Percentiles rank a stretch among this genome's conserved stretches.
These are phyloP conservation scores for Periglandula ipomoeae DNA, from an alignment of 2,329 filamentous ascomycete genomes.

Conservation along the genomic window DNA sequence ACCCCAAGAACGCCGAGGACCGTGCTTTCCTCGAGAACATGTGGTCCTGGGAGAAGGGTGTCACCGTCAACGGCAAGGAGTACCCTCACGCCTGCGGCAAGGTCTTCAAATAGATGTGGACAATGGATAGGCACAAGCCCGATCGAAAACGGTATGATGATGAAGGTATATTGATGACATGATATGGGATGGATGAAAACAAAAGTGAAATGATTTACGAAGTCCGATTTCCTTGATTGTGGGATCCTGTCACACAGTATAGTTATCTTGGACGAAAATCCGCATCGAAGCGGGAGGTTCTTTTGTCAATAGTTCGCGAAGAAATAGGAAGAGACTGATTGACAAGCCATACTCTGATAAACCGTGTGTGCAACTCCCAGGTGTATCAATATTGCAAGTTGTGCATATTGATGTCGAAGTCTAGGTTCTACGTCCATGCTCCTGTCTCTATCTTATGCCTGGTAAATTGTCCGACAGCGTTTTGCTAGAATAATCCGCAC, in stretches of 20 bases:
- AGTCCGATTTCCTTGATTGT: background rate
- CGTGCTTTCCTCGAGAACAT: slow-evolving; percentile 73
- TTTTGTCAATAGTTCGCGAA: background rate
- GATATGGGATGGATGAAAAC: slow-evolving; percentile 10
- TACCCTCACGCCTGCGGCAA: slow-evolving; percentile 86
- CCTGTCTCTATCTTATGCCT: too few relatives aligned
- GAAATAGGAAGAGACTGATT: too few relatives aligned
- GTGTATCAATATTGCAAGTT: too few relatives aligned
- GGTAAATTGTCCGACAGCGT: too few relatives aligned
- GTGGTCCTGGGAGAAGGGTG: slow-evolving; percentile 88
- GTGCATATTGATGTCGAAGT: too few relatives aligned
- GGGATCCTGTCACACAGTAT: background rate
- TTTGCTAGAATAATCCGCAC: too few relatives aligned
- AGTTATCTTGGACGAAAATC: background rate
- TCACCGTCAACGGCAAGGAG: slow-evolving; percentile 74
- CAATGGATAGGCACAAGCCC: background rate
- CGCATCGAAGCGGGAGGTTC: background rate
- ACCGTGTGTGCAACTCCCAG: too few relatives aligned
- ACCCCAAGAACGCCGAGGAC: slow-evolving; percentile 78
- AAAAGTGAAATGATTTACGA: slow-evolving; percentile 14
- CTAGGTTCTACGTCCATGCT: too few relatives aligned
- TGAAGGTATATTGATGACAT: slow-evolving; percentile 25
- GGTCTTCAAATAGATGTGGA: slow-evolving; percentile 83
- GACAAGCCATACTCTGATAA: too few relatives aligned
- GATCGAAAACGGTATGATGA: slow-evolving; percentile 12